A percentile compares a stretch with the other conserved stretches of the same genome.
phyloP scores from a whole-genome alignment of 331 rosid species.

The Saraca asoca region DNA sequence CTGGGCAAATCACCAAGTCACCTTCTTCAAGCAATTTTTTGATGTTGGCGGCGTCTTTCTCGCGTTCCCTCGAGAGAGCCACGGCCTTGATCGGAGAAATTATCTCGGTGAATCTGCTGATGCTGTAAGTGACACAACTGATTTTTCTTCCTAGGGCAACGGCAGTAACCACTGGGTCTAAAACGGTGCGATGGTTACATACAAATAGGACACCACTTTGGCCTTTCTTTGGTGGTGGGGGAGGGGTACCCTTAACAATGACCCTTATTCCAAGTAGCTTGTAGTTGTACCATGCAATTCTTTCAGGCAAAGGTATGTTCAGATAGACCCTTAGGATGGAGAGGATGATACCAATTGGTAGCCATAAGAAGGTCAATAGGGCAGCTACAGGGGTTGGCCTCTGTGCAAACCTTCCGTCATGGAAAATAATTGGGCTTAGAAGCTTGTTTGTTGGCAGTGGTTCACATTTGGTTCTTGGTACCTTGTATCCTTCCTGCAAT shows the following conservation, averaged over 20 bases:
- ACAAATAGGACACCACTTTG: constrained; percentile 75
- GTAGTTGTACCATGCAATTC: constrained; percentile 64
- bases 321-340: constrained; percentile 73
- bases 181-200: constrained; percentile 88
- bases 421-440: constrained; percentile 76
- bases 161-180: constrained; percentile 75
- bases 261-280: constrained; percentile 70
- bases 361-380: constrained; percentile 73
- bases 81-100: constrained; percentile 89
- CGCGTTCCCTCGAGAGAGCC: constrained; percentile 82
- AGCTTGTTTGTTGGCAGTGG: constrained; percentile 78
- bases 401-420: constrained; percentile 84
- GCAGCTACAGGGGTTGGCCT: constrained; percentile 79
- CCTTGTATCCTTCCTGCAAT: constrained; percentile 86
- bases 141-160: constrained; percentile 79
- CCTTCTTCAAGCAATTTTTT: constrained; percentile 77
- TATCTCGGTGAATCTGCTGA: constrained; percentile 78
- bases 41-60: constrained; percentile 80
- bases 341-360: constrained; percentile 75
- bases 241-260: constrained; percentile 74
- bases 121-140: constrained; percentile 91
- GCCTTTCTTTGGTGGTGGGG: constrained; percentile 75
- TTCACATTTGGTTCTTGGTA: constrained; percentile 61
- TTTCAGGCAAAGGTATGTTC: constrained; percentile 75
- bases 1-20: constrained; percentile 87